Evolutionary conservation across 106 monocot genomes (phyloP).

Genomic region (Acanthochlamys bracteata): DNA sequence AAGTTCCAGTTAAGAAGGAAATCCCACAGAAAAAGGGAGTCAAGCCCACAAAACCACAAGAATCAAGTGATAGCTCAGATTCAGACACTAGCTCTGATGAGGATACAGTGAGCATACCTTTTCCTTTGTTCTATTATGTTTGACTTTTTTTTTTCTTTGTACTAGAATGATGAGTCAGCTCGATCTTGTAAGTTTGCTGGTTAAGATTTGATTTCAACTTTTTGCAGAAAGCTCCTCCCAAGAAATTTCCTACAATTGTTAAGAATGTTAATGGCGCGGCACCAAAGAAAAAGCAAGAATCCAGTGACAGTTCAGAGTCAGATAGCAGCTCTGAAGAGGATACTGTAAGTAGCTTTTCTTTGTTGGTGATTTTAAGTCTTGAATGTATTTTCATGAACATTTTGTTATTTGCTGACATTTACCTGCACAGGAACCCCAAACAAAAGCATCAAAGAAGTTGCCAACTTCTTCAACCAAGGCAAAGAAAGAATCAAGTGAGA

Average conservation of each 20-base stretch:
- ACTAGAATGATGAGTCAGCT: too few relatives aligned
- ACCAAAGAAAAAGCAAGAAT: conserved; percentile 26
- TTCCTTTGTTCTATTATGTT: neutral
- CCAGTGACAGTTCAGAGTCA: conserved; percentile 44
- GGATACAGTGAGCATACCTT: conserved; percentile 16
- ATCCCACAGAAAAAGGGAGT: conserved; percentile 2
- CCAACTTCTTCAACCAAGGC: conserved; percentile 19
- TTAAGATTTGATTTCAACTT: neutral
- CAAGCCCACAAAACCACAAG: conserved; percentile 20
- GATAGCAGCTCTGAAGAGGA: conserved; percentile 41
- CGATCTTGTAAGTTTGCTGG: neutral
- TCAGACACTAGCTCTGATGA: conserved; percentile 46
- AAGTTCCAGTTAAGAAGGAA: conserved; percentile 30
- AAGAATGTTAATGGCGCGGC: conserved; percentile 15
- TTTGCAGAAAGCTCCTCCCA: conserved; percentile 2
- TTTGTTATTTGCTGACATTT: too few relatives aligned
- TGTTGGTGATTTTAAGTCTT: too few relatives aligned
- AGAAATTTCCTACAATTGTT: conserved; percentile 10
- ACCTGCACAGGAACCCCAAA: too few relatives aligned
- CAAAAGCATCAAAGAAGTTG: conserved; percentile 4
- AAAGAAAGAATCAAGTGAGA: conserved; percentile 29
- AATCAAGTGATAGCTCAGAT: conserved; percentile 40
- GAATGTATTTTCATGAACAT: too few relatives aligned
- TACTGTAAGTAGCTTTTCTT: conserved; percentile 12
- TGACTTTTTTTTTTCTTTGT: too few relatives aligned